Evolutionary conservation across 495 filamentous ascomycete species (phyloP).

Genomic region (Melanomma pulvis-pyrius): DNA sequence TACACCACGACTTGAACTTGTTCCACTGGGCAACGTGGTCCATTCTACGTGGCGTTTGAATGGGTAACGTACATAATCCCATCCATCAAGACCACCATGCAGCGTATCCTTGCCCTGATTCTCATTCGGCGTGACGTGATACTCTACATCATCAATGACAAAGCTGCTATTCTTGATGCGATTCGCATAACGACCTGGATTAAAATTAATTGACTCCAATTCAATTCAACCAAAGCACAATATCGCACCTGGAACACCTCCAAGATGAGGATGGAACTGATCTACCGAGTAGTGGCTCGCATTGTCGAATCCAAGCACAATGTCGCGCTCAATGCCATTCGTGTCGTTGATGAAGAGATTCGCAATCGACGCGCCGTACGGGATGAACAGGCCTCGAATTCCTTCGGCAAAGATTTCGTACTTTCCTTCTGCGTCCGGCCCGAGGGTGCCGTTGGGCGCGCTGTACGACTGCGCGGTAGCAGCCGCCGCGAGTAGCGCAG

Average conservation of each 20-base stretch:
- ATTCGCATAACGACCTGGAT: conserved; percentile 76
- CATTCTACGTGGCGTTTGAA: too few relatives aligned
- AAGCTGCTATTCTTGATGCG: conserved; percentile 86
- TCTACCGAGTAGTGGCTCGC: conserved; percentile 70
- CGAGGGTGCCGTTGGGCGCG: conserved; percentile 16
- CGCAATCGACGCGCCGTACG: conserved; percentile 77
- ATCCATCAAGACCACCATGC: conserved; percentile 80
- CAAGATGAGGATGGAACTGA: conserved; percentile 71
- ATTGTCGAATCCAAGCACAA: conserved; percentile 80
- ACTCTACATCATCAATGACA: conserved; percentile 64
- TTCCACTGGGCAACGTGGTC: too few relatives aligned
- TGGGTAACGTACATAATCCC: conserved; percentile 60
- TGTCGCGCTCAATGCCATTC: conserved; percentile 61
- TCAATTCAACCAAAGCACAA: neutral
- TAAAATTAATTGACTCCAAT: neutral
- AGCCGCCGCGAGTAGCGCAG: conserved; percentile 27
- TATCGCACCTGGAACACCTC: conserved; percentile 55
- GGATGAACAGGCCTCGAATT: conserved; percentile 73
- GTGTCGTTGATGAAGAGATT: conserved; percentile 75
- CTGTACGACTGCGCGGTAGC: conserved; percentile 20
- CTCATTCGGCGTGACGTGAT: conserved; percentile 72
- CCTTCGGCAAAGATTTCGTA: conserved; percentile 74
- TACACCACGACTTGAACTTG: neutral
- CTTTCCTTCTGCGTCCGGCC: conserved; percentile 48
- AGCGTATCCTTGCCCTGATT: conserved; percentile 70